A percentile compares a stretch with the other conserved stretches of the same genome.
These are phyloP conservation scores for Cladosporium oxysporum DNA, from an alignment of 2,329 filamentous ascomycete species.

Conservation along the genomic window DNA sequence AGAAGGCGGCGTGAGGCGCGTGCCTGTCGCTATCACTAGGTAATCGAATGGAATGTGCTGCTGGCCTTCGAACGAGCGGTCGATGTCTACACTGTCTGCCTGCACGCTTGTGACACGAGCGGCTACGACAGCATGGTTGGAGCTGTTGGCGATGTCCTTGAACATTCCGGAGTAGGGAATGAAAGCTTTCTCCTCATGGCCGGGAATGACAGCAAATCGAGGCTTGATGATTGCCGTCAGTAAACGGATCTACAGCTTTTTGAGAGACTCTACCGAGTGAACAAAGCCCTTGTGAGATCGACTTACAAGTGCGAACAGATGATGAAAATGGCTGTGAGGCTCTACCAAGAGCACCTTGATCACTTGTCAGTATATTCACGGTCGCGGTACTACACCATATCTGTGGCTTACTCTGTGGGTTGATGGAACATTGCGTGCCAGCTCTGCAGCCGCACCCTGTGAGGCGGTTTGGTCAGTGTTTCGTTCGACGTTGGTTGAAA, in stretches of 20 bases:
- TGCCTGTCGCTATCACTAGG: slow-evolving; percentile 26
- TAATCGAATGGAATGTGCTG: slow-evolving; percentile 26
- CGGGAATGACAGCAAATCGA: slow-evolving; percentile 26
- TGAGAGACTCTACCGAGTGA: background rate
- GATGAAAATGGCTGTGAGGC: slow-evolving; percentile 27
- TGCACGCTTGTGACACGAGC: slow-evolving; percentile 25
- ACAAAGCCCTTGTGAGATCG: background rate
- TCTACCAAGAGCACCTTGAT: slow-evolving; percentile 28
- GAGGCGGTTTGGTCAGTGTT: background rate
- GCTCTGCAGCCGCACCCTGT: background rate
- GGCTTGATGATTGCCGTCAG: slow-evolving; percentile 20
- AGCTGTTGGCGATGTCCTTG: background rate
- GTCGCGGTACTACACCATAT: background rate
- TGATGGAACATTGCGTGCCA: background rate
- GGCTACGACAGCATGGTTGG: slow-evolving; percentile 21
- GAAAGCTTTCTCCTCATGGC: slow-evolving; percentile 29
- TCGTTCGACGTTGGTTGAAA: background rate
- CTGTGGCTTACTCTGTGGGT: background rate
- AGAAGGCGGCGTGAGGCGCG: background rate
- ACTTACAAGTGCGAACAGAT: slow-evolving; percentile 28
- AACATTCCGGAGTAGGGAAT: slow-evolving; percentile 27
- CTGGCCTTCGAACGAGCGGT: slow-evolving; percentile 23
- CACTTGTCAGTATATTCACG: slow-evolving; percentile 17
- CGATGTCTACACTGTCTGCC: slow-evolving; percentile 23
- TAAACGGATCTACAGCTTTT: too few relatives aligned